These are phyloP conservation scores for Scytalidium lignicola DNA, from an alignment of 2,329 filamentous ascomycete genomes.

Conservation along the genomic window DNA sequence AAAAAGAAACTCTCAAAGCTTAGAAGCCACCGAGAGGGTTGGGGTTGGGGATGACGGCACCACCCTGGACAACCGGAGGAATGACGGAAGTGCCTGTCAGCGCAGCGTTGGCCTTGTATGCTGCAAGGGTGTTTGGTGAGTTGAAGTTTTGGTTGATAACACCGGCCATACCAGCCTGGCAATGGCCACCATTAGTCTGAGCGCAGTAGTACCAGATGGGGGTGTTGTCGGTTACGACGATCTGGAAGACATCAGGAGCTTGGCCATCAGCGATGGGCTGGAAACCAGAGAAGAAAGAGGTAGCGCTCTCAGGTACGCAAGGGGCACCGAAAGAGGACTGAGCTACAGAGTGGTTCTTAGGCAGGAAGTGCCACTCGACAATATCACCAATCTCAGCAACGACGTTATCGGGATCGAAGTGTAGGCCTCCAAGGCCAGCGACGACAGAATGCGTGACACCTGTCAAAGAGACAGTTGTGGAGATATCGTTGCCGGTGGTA, in stretches of 20 bases:
- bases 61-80: constrained; percentile 13
- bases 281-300: constrained; percentile 14
- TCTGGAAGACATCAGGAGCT: constrained; percentile 31
- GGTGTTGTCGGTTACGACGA: constrained; percentile 32
- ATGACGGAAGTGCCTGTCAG: constrained; percentile 4
- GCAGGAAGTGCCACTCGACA: constrained; percentile 51
- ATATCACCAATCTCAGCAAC: constrained; percentile 43
- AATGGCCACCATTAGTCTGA: constrained; percentile 28
- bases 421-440: constrained; percentile 24
- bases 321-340: constrained; percentile 30
- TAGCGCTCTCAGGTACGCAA: constrained; percentile 24
- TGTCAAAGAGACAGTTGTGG: no score
- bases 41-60: constrained; percentile 4
- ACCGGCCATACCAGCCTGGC: constrained; percentile 37
- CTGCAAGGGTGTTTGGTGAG: constrained; percentile 10
- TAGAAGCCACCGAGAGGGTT: constrained; percentile 26
- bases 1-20: no score
- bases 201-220: constrained; percentile 41
- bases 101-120: constrained; percentile 11
- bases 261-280: neutral
- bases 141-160: constrained; percentile 36
- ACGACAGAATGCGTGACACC: no score
- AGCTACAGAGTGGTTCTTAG: constrained; percentile 45
- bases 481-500: no score
- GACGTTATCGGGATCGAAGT: constrained; percentile 46